Evolutionary conservation across 225 moss, liverwort and hornwort genomes (phyloP).

Genomic region (Ulota crispa): DNA sequence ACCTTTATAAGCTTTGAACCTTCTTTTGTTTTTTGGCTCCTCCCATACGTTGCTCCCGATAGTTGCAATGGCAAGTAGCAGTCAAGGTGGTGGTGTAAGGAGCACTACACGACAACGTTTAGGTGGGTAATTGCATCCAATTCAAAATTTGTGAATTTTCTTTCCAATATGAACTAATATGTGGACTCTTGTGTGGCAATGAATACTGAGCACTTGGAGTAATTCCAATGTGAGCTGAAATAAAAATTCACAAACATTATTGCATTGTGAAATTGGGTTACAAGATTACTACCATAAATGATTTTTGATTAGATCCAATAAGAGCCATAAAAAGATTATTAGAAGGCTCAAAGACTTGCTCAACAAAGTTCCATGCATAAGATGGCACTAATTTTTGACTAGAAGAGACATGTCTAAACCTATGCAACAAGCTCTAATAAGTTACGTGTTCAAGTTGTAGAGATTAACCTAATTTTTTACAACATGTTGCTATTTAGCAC

Average conservation of each 20-base stretch:
- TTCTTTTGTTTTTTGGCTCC: too few relatives aligned
- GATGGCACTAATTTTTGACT: background rate
- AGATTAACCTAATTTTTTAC: background rate
- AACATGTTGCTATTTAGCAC: too few relatives aligned
- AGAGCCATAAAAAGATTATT: background rate
- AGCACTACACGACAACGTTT: too few relatives aligned
- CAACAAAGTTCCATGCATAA: background rate
- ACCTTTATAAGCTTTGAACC: too few relatives aligned
- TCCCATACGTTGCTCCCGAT: too few relatives aligned
- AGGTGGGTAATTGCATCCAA: too few relatives aligned
- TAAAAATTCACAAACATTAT: constrained; percentile 2
- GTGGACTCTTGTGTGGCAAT: constrained; percentile 82
- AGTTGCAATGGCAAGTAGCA: too few relatives aligned
- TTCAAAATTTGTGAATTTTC: constrained; percentile 20
- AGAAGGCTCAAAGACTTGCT: background rate
- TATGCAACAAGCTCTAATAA: background rate
- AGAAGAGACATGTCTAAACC: background rate
- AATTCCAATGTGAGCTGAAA: constrained; percentile 33
- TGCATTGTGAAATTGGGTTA: background rate
- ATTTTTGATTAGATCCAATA: constrained; percentile 1
- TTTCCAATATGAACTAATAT: constrained; percentile 76
- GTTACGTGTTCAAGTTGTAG: background rate
- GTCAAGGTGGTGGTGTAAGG: too few relatives aligned
- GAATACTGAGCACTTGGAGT: constrained; percentile 48
- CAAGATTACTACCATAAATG: background rate